Evolutionary conservation across 768 basidiomycete genomes (phyloP), one percentile per base, ranked within the genome.

Genomic region (Naganishia friedmannii): DNA sequence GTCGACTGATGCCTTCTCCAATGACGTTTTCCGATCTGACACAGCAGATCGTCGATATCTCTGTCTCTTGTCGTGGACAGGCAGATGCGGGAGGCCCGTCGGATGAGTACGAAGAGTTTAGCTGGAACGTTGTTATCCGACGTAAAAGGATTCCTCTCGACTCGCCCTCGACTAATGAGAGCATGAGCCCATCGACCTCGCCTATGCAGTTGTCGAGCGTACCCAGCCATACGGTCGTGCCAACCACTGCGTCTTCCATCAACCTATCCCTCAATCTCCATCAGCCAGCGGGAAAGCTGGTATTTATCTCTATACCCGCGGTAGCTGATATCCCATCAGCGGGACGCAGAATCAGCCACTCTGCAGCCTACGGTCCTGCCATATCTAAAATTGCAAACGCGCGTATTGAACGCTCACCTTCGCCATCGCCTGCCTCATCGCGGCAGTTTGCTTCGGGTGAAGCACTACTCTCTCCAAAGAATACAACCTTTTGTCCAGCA

Each of bases 61-160:
- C 37, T 46, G 63, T 46, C 8, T 23, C 28, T 10, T 75, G 82
- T 93, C 73, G 90, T 90, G 76, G 86, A 89, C 57, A 83, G 88
- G 73, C 84, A 93, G 17, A 83, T 90, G 4, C 90, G 92, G 76
- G 85, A 89, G 53, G 10, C 28, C 28, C 15, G 23, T 86, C 92
- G 9, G 90, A 93, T 74, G 92, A 93, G 76, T 94, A 90, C 74
- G 91, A 92, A 26, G 85, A 86, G 19, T 79, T 83, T 7, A 81
- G 93, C 21, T 88, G 88, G 15, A 86, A 87, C 70, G 83, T 81
- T 6, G 87, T 92, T 45, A 74, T 79, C 19, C 69, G 75, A 12
- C 66, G 63, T 1, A 42, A 55, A 39, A 58, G 21, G 34, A 15
- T 17, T 37, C 9, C 32, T 39, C n/a, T n/a, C n/a, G 34, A 23